Conservation (phyloP, 2,329 filamentous ascomycete genomes). For the Pseudofabraea citricarpa region DNA sequence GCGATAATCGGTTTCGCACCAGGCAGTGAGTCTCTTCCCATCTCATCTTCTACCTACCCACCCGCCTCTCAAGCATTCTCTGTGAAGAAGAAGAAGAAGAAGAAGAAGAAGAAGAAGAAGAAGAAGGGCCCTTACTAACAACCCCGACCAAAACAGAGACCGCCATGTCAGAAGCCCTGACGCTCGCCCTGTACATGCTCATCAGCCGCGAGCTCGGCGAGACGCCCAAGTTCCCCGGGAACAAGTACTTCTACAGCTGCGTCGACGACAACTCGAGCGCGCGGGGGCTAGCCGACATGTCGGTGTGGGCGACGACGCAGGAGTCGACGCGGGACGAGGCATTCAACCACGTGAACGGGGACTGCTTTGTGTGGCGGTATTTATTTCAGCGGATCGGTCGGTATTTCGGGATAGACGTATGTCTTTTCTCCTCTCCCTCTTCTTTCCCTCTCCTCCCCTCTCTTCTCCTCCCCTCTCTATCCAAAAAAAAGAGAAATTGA, state of each 20-base stretch:
- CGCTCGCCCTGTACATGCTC: slow-evolving; percentile 14
- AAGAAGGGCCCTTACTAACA: not conserved
- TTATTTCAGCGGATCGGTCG: slow-evolving; percentile 33
- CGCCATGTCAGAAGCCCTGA: slow-evolving; percentile 27
- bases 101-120: too few relatives aligned
- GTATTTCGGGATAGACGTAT: slow-evolving; percentile 23
- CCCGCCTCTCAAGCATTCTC: too few relatives aligned
- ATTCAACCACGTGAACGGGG: slow-evolving; percentile 37
- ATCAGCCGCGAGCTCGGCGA: slow-evolving; percentile 26
- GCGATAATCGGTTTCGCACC: slow-evolving; percentile 38
- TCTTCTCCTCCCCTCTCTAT: too few relatives aligned
- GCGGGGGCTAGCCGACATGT: slow-evolving; percentile 30
- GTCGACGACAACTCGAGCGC: slow-evolving; percentile 31
- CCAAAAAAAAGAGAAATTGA: not conserved
- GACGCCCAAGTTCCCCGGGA: slow-evolving; percentile 30
- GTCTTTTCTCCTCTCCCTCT: not conserved
- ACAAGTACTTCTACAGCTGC: slow-evolving; percentile 26
- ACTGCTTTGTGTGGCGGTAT: slow-evolving; percentile 31
- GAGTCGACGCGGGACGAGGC: slow-evolving; percentile 28
- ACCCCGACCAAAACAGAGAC: slow-evolving; percentile 20
- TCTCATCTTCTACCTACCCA: not conserved
- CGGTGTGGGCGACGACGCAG: slow-evolving; percentile 30
- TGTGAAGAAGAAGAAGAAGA: too few relatives aligned
- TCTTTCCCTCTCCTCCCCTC: not conserved
- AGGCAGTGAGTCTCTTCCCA: slow-evolving; percentile 14